Conservation (phyloP, 768 basidiomycete genomes). For the Podaxis sp. region DNA sequence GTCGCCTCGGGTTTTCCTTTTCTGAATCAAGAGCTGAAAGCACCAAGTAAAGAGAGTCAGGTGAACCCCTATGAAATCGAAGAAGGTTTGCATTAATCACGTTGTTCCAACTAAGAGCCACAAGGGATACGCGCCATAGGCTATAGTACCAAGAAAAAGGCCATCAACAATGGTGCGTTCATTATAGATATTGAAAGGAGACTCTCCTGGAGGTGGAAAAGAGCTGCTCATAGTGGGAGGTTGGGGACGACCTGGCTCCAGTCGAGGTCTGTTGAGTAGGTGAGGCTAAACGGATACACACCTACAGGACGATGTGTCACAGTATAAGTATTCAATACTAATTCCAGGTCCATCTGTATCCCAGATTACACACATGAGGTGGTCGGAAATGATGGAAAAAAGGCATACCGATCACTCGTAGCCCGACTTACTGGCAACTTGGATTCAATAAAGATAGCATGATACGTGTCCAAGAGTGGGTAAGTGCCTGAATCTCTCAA, state of each 20-base stretch:
- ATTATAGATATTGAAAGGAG: slow-evolving; percentile 19
- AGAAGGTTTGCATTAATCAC: background rate
- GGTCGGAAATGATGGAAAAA: too few relatives aligned
- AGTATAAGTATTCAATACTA: too few relatives aligned
- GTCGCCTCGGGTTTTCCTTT: background rate
- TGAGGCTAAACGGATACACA: too few relatives aligned
- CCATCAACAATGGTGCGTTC: slow-evolving; percentile 23
- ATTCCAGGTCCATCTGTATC: too few relatives aligned
- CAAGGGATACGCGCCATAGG: slow-evolving; percentile 18
- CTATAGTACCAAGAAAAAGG: slow-evolving; percentile 20
- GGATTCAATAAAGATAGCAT: too few relatives aligned
- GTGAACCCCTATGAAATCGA: slow-evolving; percentile 3
- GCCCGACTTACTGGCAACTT: too few relatives aligned
- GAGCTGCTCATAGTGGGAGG: slow-evolving; percentile 7
- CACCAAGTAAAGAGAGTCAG: slow-evolving; percentile 17
- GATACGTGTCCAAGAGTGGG: too few relatives aligned
- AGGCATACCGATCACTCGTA: too few relatives aligned
- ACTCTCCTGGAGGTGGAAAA: slow-evolving; percentile 10
- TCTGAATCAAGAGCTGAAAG: slow-evolving; percentile 7
- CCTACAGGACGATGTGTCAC: too few relatives aligned
- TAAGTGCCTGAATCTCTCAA: too few relatives aligned
- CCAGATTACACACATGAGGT: too few relatives aligned
- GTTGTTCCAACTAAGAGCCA: background rate
- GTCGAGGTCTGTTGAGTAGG: too few relatives aligned
- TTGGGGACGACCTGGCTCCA: background rate